Evolutionary conservation across 2,329 filamentous ascomycete species (phyloP), one percentile per base, ranked within the genome.

Genomic region (Neonectria sp.): DNA sequence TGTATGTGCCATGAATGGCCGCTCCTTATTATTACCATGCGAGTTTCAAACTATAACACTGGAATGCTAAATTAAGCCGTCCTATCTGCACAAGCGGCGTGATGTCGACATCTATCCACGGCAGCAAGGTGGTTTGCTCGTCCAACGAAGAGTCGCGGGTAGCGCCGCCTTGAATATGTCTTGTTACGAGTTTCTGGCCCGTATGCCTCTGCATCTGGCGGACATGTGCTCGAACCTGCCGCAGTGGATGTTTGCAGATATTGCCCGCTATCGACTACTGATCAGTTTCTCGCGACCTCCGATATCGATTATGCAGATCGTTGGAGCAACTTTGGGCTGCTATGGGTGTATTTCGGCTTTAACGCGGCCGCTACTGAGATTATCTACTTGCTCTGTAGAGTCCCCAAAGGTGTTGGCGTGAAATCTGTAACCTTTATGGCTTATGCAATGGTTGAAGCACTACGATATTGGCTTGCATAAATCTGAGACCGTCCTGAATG

Each of bases 111-210:
- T 90, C 86, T 3, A 80, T 95, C 25, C 90, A 89, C 9, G 88
- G 90, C 68, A 86, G 86, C 0, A 40, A 74, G 0, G 87, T 93
- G 35, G 72, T 76, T 2, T 95, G 93, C 78, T 86, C 90, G 1
- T 53, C 74, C 2, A 91, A 90, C 73, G 93, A 95, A 77, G 83
- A 87, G 67, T 81, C 92, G 13, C 78, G 81, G 8, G 90, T 95
- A 77, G 81, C 89, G 33, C 89, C 92, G 0, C 84, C 86, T 0
- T 72, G 4, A 83, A 83, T 17, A 67, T 80, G 68, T 91, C 84
- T 1, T 93, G 91, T 74, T 79, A 72, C 2, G 68, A 85, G 21
- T 93, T 91, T 75, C 75, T 91, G 72, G 71, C 5, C 43, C 73
- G 1, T 90, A 85, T 71, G 82, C 88, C 9, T 60, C 70, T 0